Conservation (phyloP, 1,284 basidiomycete species). For the Rhodotorula sp. region DNA sequence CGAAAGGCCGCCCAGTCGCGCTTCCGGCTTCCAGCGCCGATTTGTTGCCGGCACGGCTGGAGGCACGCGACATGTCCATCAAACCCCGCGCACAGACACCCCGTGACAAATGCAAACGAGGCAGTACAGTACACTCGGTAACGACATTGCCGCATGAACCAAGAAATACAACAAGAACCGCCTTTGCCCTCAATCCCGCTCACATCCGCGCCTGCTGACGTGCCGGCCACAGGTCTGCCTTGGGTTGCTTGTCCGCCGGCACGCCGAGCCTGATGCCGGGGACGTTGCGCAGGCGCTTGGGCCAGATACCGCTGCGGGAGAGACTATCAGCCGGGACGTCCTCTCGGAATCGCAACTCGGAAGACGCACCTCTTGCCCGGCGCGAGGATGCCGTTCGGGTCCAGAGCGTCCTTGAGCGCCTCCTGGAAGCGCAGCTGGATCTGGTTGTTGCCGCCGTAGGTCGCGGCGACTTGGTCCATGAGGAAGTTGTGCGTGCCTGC, state of each 20-base stretch:
- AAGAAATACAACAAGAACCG: background rate
- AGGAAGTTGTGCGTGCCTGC: slow-evolving; percentile 34
- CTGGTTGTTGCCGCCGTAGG: slow-evolving; percentile 41
- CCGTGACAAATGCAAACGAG: background rate
- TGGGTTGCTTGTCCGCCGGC: background rate
- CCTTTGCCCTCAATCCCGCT: background rate
- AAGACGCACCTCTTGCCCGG: slow-evolving; percentile 26
- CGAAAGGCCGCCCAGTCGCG: too few species aligned
- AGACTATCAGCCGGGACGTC: slow-evolving; percentile 40
- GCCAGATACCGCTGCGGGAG: slow-evolving; percentile 42
- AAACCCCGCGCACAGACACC: too few species aligned
- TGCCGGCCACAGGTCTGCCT: slow-evolving; percentile 1
- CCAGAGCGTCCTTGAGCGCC: slow-evolving; percentile 46
- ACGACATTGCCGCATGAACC: background rate
- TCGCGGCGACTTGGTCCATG: slow-evolving; percentile 38
- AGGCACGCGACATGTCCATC: too few species aligned
- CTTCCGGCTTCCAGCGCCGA: too few species aligned
- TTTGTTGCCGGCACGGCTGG: too few species aligned
- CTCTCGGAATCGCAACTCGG: slow-evolving; percentile 38
- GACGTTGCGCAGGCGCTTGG: slow-evolving; percentile 27
- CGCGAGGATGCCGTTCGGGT: slow-evolving; percentile 47
- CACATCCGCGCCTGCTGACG: background rate
- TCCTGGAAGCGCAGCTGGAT: slow-evolving; percentile 43
- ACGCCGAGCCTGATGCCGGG: slow-evolving; percentile 1
- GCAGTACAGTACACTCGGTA: background rate